A percentile compares a stretch with the other conserved stretches of the same genome.
Evolutionary conservation across 31 red algal genomes (phyloP).

Genomic region (Endocladia muricata): DNA sequence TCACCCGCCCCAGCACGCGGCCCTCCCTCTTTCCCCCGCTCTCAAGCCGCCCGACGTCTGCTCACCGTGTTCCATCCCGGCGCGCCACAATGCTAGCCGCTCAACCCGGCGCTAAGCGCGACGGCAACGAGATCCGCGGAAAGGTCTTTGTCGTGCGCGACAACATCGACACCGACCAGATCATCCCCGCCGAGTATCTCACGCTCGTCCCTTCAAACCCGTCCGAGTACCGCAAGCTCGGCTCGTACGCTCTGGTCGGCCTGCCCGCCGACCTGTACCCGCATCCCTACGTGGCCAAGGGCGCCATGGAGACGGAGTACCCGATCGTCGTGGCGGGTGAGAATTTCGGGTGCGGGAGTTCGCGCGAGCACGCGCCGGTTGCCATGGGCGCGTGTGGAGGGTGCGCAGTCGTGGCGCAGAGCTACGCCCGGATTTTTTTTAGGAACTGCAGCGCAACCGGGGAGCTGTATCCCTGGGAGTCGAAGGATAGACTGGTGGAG

Average conservation of each 20-base stretch:
- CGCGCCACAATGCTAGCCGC: slow-evolving; percentile 5
- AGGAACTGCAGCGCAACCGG: slow-evolving; percentile 93
- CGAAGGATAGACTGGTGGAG: slow-evolving; percentile 45
- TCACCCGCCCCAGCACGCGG: neutral
- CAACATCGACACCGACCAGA: slow-evolving; percentile 99
- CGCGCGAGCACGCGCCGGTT: slow-evolving; percentile 90
- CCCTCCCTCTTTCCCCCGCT: neutral
- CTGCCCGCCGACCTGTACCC: slow-evolving; percentile 73
- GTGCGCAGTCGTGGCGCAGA: slow-evolving; percentile 72
- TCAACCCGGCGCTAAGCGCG: slow-evolving; percentile 22
- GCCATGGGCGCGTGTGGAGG: slow-evolving; percentile 89
- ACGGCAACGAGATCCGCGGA: slow-evolving; percentile 63
- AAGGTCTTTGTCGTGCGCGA: slow-evolving; percentile 80
- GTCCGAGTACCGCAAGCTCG: slow-evolving; percentile 87
- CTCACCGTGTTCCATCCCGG: neutral
- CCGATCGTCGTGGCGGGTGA: slow-evolving; percentile 86
- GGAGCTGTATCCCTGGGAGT: slow-evolving; percentile 95
- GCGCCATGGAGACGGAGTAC: slow-evolving; percentile 48
- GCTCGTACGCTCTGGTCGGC: slow-evolving; percentile 81
- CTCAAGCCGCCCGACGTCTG: neutral
- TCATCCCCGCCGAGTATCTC: slow-evolving; percentile 89
- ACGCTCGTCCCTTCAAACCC: slow-evolving; percentile 92
- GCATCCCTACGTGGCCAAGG: slow-evolving; percentile 59
- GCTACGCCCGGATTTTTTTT: slow-evolving; percentile 81
- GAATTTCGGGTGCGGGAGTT: slow-evolving; percentile 92